A percentile compares a stretch with the other conserved stretches of the same genome.
phyloP scores from a whole-genome alignment of 179 eudicot genomes.

The Corrigiola litoralis region DNA sequence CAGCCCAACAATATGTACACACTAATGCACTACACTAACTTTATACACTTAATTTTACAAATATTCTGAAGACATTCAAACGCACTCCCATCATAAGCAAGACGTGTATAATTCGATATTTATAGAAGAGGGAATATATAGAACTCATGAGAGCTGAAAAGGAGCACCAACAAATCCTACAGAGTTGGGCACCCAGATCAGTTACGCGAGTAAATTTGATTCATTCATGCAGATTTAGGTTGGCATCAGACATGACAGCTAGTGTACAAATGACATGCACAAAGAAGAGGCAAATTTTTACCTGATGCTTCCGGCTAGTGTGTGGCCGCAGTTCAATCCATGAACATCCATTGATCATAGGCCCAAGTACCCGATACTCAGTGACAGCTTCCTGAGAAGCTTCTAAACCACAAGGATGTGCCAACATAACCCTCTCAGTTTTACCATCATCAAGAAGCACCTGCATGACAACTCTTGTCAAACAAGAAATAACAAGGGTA shows the following conservation, averaged over 20 bases:
- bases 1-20: not conserved
- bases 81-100: not conserved
- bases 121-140: no score
- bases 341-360: constrained; percentile 92
- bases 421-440: constrained; percentile 83
- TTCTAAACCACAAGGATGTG: constrained; percentile 65
- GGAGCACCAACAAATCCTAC: not conserved
- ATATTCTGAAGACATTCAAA: no score
- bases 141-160: no score
- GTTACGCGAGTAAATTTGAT: not conserved
- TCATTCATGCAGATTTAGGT: not conserved
- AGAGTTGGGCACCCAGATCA: not conserved
- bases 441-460: constrained; percentile 83
- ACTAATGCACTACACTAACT: no score
- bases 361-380: constrained; percentile 90
- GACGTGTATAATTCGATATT: no score
- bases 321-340: constrained; percentile 86
- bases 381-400: constrained; percentile 83
- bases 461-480: constrained; percentile 25
- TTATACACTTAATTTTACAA: no score
- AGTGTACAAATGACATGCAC: not conserved
- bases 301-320: constrained; percentile 92
- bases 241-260: not conserved
- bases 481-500: not conserved
- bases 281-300: constrained; percentile 4